Conservation (phyloP, 1,139 yeast species). For the Nematodospora anomalae region DNA sequence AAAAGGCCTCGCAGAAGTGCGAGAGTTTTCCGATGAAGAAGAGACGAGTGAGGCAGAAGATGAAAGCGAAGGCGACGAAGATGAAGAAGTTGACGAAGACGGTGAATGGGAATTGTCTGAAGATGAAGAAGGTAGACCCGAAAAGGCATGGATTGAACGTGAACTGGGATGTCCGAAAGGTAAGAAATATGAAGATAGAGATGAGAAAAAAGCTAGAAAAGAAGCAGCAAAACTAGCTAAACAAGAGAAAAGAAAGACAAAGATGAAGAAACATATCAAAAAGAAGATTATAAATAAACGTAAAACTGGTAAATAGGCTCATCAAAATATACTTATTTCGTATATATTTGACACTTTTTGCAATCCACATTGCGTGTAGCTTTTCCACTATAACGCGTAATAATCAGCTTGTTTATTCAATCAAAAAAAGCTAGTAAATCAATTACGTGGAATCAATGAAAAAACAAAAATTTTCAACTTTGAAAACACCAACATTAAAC, state of each 20-base stretch:
- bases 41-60: constrained; percentile 35
- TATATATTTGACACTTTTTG: constrained; percentile 2
- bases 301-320: constrained; percentile 27
- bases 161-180: constrained; percentile 50
- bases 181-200: constrained; percentile 81
- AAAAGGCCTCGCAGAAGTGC: constrained; percentile 9
- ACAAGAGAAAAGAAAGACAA: constrained; percentile 83
- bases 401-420: not conserved
- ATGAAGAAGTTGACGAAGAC: constrained; percentile 34
- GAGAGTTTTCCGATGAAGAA: constrained; percentile 13
- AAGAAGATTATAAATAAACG: constrained; percentile 70
- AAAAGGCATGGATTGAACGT: constrained; percentile 46
- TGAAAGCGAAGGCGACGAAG: constrained; percentile 30
- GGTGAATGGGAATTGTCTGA: constrained; percentile 21
- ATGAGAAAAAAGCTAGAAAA: constrained; percentile 79
- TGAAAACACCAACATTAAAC: not conserved
- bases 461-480: constrained; percentile 10
- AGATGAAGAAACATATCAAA: constrained; percentile 89
- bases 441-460: constrained; percentile 7
- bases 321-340: constrained; percentile 2
- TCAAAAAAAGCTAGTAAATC: too few species aligned
- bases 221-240: constrained; percentile 80
- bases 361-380: not conserved
- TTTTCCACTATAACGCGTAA: constrained; percentile 1
- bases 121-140: constrained; percentile 15